Percentiles rank a stretch among this genome's conserved stretches.
Conservation (phyloP, 2,329 filamentous ascomycete genomes). For the Xylaria polymorpha region DNA sequence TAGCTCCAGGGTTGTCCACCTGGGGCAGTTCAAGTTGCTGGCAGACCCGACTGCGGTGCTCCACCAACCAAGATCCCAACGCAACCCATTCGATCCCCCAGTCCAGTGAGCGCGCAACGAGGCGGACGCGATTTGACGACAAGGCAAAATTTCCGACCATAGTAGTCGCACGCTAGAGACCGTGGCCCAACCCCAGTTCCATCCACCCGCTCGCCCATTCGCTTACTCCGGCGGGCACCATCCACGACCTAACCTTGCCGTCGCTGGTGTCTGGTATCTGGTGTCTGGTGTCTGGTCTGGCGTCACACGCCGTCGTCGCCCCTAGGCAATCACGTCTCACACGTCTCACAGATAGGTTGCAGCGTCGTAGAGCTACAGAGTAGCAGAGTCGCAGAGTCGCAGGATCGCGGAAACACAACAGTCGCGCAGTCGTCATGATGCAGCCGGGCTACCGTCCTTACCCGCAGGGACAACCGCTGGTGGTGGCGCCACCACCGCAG, state of each 20-base stretch:
- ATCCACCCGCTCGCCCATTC: constrained; percentile 3
- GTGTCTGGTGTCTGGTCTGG: constrained; percentile 37
- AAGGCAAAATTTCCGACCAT: constrained; percentile 25
- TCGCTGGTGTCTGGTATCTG: constrained; percentile 26
- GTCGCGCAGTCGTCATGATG: constrained; percentile 54
- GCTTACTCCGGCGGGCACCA: constrained; percentile 21
- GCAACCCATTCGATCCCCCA: constrained; percentile 21
- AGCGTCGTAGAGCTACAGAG: constrained; percentile 22
- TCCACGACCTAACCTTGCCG: constrained; percentile 28
- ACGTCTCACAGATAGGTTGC: constrained; percentile 16
- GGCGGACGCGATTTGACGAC: constrained; percentile 34
- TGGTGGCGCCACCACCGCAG: constrained; percentile 42
- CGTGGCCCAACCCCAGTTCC: constrained; percentile 31
- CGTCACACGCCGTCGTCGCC: constrained; percentile 34
- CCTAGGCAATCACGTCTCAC: constrained; percentile 40
- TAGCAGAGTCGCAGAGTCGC: constrained; percentile 19
- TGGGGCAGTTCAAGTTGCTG: constrained; percentile 21
- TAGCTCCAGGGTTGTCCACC: constrained; percentile 9
- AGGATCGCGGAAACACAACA: constrained; percentile 19
- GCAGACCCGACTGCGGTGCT: constrained; percentile 14
- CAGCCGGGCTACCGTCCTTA: constrained; percentile 65
- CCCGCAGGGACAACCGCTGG: constrained; percentile 58
- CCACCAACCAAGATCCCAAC: constrained; percentile 34
- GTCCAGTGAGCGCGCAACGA: constrained; percentile 25
- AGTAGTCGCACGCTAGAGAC: constrained; percentile 35